Percentiles rank a stretch among this genome's conserved stretches.
Conservation (phyloP, 352 stramenopile species). For the Phytophthora ramorum region DNA sequence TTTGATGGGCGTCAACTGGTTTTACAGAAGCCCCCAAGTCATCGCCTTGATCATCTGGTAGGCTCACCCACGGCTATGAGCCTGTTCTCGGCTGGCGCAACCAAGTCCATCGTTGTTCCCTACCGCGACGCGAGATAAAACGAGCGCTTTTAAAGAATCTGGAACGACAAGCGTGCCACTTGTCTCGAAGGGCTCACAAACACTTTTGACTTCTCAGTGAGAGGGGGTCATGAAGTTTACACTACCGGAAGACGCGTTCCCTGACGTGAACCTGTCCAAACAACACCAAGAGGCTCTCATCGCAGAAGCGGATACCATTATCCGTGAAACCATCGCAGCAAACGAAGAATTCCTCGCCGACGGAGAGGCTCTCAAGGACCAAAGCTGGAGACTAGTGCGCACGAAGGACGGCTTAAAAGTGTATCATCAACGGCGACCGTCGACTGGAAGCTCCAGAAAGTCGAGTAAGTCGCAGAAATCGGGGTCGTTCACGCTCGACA, state of each 20-base stretch:
- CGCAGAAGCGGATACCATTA: conserved; percentile 41
- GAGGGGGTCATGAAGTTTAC: conserved; percentile 38
- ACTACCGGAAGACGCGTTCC: conserved; percentile 39
- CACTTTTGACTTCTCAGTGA: too few relatives aligned
- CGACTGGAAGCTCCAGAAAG: neutral
- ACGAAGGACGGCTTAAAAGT: conserved; percentile 37
- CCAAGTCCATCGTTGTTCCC: too few relatives aligned
- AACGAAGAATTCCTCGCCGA: conserved; percentile 38
- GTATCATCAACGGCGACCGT: conserved; percentile 15
- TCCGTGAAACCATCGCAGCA: conserved; percentile 42
- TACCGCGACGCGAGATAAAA: too few relatives aligned
- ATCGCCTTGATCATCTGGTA: too few relatives aligned
- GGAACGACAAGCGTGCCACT: too few relatives aligned
- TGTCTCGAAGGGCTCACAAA: too few relatives aligned
- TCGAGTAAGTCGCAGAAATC: neutral
- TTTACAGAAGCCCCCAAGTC: neutral
- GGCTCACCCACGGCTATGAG: too few relatives aligned
- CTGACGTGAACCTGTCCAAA: conserved; percentile 27
- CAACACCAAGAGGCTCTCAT: conserved; percentile 27
- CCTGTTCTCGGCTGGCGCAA: too few relatives aligned
- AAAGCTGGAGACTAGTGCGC: conserved; percentile 42
- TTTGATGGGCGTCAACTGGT: conserved; percentile 2
- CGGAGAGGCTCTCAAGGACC: conserved; percentile 21
- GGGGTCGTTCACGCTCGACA: neutral
- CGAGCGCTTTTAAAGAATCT: too few relatives aligned